Evolutionary conservation across 345 rosid genomes (phyloP), one percentile per base, ranked within the genome.

Genomic region (Eucalyptus tenuipes): DNA sequence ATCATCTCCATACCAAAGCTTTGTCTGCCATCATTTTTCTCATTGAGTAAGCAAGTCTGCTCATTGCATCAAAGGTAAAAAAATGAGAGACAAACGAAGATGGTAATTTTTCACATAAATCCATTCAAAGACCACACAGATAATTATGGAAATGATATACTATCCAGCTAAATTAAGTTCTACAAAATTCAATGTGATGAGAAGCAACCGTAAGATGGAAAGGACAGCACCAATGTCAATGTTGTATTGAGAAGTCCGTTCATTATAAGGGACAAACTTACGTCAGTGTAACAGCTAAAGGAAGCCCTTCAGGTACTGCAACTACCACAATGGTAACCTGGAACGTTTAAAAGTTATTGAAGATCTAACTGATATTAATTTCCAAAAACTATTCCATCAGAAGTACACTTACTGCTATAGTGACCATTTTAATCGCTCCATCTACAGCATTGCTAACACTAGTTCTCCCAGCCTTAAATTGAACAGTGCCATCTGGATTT

Each of bases 291-390:
- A 97, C 99, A 92, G 99, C 99, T 91, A 98, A 91, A 37, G 99
- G 99, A 90, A 98, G 99, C 87, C 99, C 99, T 91, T 98, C 99
- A 87, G 99, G 99, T 87, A 98, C 99, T 49, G 99, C 99, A 91
- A 98, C 99, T 85, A 97, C 99, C 68, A 97, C 99, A 89, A 97
- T 98, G 44, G 99, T 98, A 64, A 98, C 99, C 99, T 98, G 91
- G 85, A 93, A 89, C 12, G 64, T 87, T 87, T 44, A 45, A 88
- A 13, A 87, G 79, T 88, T 86, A 91, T 85, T 47, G 29, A 57
- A 18, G 44, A 86, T 7, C 44, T 1, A 87, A 17, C 66, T 57
- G 66, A 48, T 29, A 68, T 89, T 4, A 45, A 25, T 48, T 31
- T 68, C 1, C 7, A 29, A 89, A 24, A 44, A 24, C 47, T 44